Base-by-base conservation (phyloP, 2,329 filamentous ascomycete species). In the Aspergillus chevalieri region DNA sequence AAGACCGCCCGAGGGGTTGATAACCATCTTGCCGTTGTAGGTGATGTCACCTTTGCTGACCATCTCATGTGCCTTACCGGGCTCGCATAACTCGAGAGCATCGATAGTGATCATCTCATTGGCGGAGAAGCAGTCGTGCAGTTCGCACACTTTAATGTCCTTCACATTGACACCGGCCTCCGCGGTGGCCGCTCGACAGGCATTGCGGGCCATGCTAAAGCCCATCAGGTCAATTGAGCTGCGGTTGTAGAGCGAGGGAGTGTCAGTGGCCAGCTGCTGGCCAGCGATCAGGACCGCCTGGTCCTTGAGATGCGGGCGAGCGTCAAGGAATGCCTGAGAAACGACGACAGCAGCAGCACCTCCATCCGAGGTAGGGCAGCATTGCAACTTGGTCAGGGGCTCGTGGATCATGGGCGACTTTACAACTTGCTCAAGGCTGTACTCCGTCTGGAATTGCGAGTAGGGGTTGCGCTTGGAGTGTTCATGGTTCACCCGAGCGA, bases 361-460 rank as follows among this genome's bases (percentile, higher is more conserved):
- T 44, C 92, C 92, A 69, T 97, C 93, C 0, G 89, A 95, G 1
- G 92, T 97, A 1, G 93, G 92, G 73, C 92, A 96, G 80, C 92
- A 97, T 75, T 97, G 93, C n/a, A 97, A 84, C 74, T 96, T 97
- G 51, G 93, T 97, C 49, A 97, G 79, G 14, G 92, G 92, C 56
- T 83, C 82, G 73, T 89, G 84, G 70, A 97, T 88, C 79, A 83
- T 87, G 52, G 88, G 77, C 0, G 88, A 75, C 34, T 85, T 76
- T 65, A 89, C 71, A 66, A 97, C 78, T 71, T 97, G 85, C 28
- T 95, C 87, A 38, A 85, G 82, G 0, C 87, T 87, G 76, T 97
- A 97, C 66, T 92, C 88, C 64, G 94, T 83, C 64, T 86, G 86
- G 78, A 98, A 97, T 72, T 97, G 92, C n/a, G 89, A 92, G 78